Percentiles rank a stretch among this genome's conserved stretches.
Evolutionary conservation across 179 eudicot genomes (phyloP).

Genomic region (Spergularia azorica): DNA sequence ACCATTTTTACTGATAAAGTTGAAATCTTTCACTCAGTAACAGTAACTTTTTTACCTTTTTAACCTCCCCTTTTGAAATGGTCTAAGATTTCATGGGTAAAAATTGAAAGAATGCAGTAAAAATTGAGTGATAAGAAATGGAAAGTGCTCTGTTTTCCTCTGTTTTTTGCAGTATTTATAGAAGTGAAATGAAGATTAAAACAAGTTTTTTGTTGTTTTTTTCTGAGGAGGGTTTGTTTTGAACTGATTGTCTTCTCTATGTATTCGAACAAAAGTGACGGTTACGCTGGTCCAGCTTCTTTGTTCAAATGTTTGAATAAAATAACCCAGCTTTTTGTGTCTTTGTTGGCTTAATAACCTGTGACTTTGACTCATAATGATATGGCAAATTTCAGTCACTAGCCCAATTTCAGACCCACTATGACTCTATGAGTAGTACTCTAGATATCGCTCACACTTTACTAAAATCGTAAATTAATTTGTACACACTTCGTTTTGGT

Average conservation of each 20-base stretch:
- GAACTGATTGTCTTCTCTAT: neutral
- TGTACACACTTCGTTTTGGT: neutral
- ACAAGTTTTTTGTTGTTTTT: neutral
- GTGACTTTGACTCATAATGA: neutral
- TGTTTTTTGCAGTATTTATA: no score
- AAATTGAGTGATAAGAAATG: no score
- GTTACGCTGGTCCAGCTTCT: constrained; percentile 8
- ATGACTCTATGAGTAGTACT: no score
- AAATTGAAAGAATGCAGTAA: no score
- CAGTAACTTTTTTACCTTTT: no score
- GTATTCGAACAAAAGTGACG: constrained; percentile 9
- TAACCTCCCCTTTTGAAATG: neutral
- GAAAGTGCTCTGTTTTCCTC: no score
- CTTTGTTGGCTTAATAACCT: neutral
- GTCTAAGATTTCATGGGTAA: neutral
- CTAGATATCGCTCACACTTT: constrained; percentile 3
- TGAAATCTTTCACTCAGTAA: neutral
- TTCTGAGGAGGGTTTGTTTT: neutral
- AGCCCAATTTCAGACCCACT: no score
- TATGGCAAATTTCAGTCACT: no score
- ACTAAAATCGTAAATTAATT: no score
- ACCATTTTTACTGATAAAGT: constrained; percentile 22
- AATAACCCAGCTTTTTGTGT: neutral
- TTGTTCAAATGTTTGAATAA: constrained; percentile 1
- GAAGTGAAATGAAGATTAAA: neutral